Percentiles rank a stretch among this genome's conserved stretches.
phyloP scores from a whole-genome alignment of 805 yeast genomes.

The Lipomyces sp. region DNA sequence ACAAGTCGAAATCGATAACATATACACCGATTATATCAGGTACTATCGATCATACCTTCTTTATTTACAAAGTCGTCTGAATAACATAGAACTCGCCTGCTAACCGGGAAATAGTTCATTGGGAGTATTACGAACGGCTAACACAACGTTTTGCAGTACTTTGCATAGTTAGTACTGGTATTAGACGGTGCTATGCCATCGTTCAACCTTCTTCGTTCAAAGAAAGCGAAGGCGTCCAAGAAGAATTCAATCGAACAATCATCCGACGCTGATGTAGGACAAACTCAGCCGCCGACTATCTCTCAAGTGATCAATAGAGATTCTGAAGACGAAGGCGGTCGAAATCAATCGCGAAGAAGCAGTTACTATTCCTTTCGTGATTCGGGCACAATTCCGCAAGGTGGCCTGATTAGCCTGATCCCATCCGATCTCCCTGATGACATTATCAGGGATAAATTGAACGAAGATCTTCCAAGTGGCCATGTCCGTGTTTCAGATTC shows the following conservation, averaged over 20 bases:
- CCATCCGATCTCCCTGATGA: conserved; percentile 12
- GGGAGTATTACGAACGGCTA: not conserved
- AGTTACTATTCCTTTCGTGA: conserved; percentile 8
- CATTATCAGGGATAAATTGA: not conserved
- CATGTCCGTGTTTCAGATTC: not conserved
- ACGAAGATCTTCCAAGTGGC: not conserved
- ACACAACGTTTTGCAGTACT: not conserved
- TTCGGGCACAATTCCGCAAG: not conserved
- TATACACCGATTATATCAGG: no score
- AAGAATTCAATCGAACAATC: not conserved
- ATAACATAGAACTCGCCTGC: no score
- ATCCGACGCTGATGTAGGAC: not conserved
- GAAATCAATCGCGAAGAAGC: not conserved
- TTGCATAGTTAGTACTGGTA: not conserved
- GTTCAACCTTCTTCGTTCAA: conserved; percentile 22
- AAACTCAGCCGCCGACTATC: conserved; percentile 4
- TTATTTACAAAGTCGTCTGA: no score
- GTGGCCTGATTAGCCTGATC: conserved; percentile 22
- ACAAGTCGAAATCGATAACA: no score
- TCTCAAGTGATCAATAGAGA: conserved; percentile 2
- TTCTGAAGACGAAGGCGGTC: not conserved
- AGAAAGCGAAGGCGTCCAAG: conserved; percentile 10
- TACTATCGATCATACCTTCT: no score
- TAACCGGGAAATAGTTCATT: not conserved
- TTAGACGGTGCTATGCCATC: conserved; percentile 18